Base-by-base conservation (phyloP, 2,329 filamentous ascomycete species). In the Periconia macrospinosa region DNA sequence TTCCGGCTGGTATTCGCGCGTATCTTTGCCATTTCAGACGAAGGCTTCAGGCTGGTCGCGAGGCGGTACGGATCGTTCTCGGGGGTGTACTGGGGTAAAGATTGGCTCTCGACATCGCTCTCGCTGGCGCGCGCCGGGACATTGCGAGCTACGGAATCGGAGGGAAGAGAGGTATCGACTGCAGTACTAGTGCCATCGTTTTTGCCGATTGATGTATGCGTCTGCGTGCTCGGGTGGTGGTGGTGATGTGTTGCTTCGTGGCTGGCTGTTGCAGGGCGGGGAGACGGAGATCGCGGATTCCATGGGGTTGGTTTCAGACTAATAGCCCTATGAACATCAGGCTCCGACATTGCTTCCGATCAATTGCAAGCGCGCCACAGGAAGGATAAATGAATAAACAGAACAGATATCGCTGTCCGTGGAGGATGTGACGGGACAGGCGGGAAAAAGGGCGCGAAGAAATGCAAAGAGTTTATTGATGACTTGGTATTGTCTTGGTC, bases 1-100 rank as follows among this genome's bases (percentile, higher is more conserved):
- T 92, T 93, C 58, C 87, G 85, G 8, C 89, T 89, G 1, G 86
- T 89, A 70, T 95, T 96, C 53, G 91, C 88, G 58, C 86, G 85
- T 72, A 96, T 93, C 63, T 84, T 80, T 35, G 86, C 83, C 59
- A 97, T 85, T 71, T 97, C 90, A 17, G 82, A 83, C 30, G 86
- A 79, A 18, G 88, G 86, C 77, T 96, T 97, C 72, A 94, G 84
- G 50, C 85, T 86, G 2, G 84, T 83, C 1, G 89, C 86, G 3
- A 97, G 86, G 50, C 87, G 85, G 74, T 91, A 94, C 0, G 93
- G 93, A 65, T 97, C 93, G 66, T 85, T 88, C 60, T 87, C 85
- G 23, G 75, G 73, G 18, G 80, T 84, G 65, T 87, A 84, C 9
- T 79, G 80, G 0, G 87, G 86, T 8, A 83, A 75, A 40, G 78